Conservation (phyloP, 2,329 filamentous ascomycete species). For the Tolypocladium ovalisporum region DNA sequence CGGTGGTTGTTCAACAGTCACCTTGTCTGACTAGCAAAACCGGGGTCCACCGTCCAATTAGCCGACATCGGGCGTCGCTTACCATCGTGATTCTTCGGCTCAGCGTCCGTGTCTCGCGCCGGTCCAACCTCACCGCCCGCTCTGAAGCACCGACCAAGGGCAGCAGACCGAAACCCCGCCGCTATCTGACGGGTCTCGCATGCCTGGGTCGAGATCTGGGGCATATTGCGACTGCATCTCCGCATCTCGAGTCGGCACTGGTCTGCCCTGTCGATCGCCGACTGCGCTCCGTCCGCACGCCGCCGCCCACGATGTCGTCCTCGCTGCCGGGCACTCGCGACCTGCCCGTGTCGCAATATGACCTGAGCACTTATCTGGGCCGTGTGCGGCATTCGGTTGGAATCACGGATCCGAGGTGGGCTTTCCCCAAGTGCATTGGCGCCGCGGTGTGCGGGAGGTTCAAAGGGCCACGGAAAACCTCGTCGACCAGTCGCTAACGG, state of each 20-base stretch:
- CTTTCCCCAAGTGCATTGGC: slow-evolving; percentile 4
- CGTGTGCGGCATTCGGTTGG: slow-evolving; percentile 82
- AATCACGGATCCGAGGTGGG: slow-evolving; percentile 92
- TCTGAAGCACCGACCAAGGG: neutral
- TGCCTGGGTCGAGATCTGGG: neutral
- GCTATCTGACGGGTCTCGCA: neutral
- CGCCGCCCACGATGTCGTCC: slow-evolving; percentile 42
- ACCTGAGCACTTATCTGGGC: slow-evolving; percentile 89
- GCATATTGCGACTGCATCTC: neutral
- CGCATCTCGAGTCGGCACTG: neutral
- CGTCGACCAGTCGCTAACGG: slow-evolving; percentile 1
- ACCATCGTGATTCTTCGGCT: slow-evolving; percentile 1
- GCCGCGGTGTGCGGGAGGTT: neutral
- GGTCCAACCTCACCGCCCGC: neutral
- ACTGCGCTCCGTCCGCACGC: neutral
- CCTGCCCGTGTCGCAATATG: slow-evolving; percentile 83
- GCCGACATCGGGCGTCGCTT: slow-evolving; percentile 4
- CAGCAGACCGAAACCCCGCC: neutral
- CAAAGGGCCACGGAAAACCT: neutral
- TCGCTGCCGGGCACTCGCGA: slow-evolving; percentile 62
- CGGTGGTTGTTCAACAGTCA: neutral
- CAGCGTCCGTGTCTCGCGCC: neutral
- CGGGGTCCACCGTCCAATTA: neutral
- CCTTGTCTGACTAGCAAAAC: neutral
- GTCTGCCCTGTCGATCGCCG: neutral